phyloP scores from a whole-genome alignment of 345 rosid genomes.

The Syzygium jambos region DNA sequence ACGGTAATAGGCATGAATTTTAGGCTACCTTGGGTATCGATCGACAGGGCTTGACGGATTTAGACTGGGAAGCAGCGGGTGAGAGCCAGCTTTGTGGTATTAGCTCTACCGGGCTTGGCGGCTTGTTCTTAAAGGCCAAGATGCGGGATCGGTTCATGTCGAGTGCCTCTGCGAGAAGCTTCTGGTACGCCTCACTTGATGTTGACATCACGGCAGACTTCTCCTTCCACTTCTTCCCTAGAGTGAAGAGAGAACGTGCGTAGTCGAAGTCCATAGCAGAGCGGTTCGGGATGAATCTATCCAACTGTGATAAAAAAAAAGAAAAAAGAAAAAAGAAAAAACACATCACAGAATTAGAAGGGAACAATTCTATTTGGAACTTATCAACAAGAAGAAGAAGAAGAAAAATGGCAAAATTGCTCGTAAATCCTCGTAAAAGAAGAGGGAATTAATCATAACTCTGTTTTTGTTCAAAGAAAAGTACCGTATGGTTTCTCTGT shows the following conservation, averaged over 20 bases:
- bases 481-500: no score
- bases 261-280: slow-evolving; percentile 37
- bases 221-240: slow-evolving; percentile 37
- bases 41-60: slow-evolving; percentile 19
- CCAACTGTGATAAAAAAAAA: slow-evolving; percentile 14
- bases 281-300: slow-evolving; percentile 39
- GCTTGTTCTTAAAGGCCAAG: slow-evolving; percentile 65
- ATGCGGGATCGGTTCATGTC: slow-evolving; percentile 58
- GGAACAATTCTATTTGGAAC: no score
- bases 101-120: slow-evolving; percentile 23
- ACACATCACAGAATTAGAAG: neutral
- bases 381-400: no score
- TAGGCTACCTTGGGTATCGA: slow-evolving; percentile 34
- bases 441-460: no score
- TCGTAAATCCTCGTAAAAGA: no score
- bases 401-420: no score
- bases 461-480: no score
- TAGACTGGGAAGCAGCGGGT: neutral
- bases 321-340: neutral
- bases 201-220: slow-evolving; percentile 31
- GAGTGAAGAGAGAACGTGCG: slow-evolving; percentile 28
- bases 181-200: slow-evolving; percentile 52
- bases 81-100: slow-evolving; percentile 8
- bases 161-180: slow-evolving; percentile 50
- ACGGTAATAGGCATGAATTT: neutral